A percentile compares a stretch with the other conserved stretches of the same genome.
Evolutionary conservation across 2,329 filamentous ascomycete species (phyloP).

Genomic region (Pseudogymnoascus sp.): DNA sequence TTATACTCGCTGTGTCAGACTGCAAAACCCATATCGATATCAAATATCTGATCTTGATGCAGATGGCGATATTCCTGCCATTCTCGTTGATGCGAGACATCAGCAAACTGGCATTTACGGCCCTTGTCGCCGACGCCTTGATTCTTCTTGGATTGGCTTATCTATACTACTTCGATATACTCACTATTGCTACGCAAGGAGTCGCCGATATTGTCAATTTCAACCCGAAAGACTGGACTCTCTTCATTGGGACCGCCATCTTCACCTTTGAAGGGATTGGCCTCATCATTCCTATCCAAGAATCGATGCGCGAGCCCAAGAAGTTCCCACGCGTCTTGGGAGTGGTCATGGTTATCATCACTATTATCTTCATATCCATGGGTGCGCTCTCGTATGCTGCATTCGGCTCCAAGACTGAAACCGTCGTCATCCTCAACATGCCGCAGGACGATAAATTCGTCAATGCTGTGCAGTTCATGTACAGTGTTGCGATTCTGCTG

Average conservation of each 20-base stretch:
- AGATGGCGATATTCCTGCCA: slow-evolving; percentile 90
- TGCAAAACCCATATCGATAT: slow-evolving; percentile 82
- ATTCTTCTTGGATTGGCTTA: slow-evolving; percentile 89
- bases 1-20: slow-evolving; percentile 82
- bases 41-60: slow-evolving; percentile 83
- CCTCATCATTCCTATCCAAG: slow-evolving; percentile 95
- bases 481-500: slow-evolving; percentile 93
- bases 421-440: slow-evolving; percentile 90
- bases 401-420: slow-evolving; percentile 91
- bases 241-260: slow-evolving; percentile 94
- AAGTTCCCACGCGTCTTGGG: slow-evolving; percentile 88
- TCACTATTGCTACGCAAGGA: slow-evolving; percentile 65
- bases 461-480: slow-evolving; percentile 92
- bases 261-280: slow-evolving; percentile 98
- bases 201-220: slow-evolving; percentile 83
- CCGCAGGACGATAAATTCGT: slow-evolving; percentile 93
- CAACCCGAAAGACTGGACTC: slow-evolving; percentile 86
- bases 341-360: slow-evolving; percentile 91
- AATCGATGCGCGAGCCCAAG: slow-evolving; percentile 84
- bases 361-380: slow-evolving; percentile 80
- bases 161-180: slow-evolving; percentile 89
- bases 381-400: slow-evolving; percentile 93
- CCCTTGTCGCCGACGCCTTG: slow-evolving; percentile 86
- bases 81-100: slow-evolving; percentile 93
- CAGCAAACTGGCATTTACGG: slow-evolving; percentile 92